These are phyloP conservation scores for Celoporthe dispersa DNA, from an alignment of 2,329 filamentous ascomycete genomes.

Conservation along the genomic window DNA sequence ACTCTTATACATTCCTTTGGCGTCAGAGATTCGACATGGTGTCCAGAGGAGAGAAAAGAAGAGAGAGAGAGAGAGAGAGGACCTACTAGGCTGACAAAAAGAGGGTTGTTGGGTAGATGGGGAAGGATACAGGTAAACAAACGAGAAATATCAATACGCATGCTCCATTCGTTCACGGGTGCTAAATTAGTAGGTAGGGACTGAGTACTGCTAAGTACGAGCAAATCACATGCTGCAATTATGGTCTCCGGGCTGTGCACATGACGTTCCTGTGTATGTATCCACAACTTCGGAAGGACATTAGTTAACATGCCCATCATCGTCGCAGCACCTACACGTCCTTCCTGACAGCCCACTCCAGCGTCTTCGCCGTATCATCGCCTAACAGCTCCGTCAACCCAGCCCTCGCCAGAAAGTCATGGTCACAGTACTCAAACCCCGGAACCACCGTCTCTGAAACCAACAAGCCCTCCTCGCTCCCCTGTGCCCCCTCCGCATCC, in stretches of 20 bases:
- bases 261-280: neutral
- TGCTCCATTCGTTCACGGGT: neutral
- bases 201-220: neutral
- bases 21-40: neutral
- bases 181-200: neutral
- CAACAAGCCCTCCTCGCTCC: slow-evolving; percentile 55
- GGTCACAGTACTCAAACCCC: slow-evolving; percentile 69
- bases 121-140: neutral
- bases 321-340: neutral
- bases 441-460: slow-evolving; percentile 72
- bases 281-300: neutral
- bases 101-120: neutral
- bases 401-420: slow-evolving; percentile 64
- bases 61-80: too few relatives aligned
- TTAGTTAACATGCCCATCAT: neutral
- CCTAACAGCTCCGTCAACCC: slow-evolving; percentile 57
- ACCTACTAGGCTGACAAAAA: neutral
- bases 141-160: neutral
- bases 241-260: neutral
- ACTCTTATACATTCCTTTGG: neutral
- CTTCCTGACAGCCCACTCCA: slow-evolving; percentile 50
- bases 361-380: slow-evolving; percentile 50
- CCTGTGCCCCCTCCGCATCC: slow-evolving; percentile 40
- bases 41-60: too few relatives aligned
- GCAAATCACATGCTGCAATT: neutral